Conservation (phyloP, 176 grass and related monocot genomes). For the maize (Zea mays) region Zm-B73-REFERENCE-NAM-5.0 NC_050098.1:221054001-221054500, state of each 20-base stretch:
- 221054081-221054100: too few relatives aligned
- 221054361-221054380: slow-evolving; percentile 97
- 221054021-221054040: too few relatives aligned
- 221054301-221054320: slow-evolving; percentile 98
- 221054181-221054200: too few relatives aligned
- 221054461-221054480: slow-evolving; percentile 38
- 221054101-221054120: too few relatives aligned
- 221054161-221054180: too few relatives aligned
- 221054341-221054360: slow-evolving; percentile 95
- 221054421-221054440: slow-evolving; percentile 24
- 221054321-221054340: slow-evolving; percentile 99
- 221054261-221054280: neutral
- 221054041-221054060: too few relatives aligned
- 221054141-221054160: too few relatives aligned
- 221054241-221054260: neutral
- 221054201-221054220: too few relatives aligned
- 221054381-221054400: slow-evolving; percentile 94
- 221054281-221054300: slow-evolving; percentile 47
- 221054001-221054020: too few relatives aligned
- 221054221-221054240: too few relatives aligned
- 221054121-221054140: too few relatives aligned
- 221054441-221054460: slow-evolving; percentile 11
- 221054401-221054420: slow-evolving; percentile 31
- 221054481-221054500: slow-evolving; percentile 98
- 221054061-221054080: too few relatives aligned